Evolutionary conservation across 202 grass and related monocot species (phyloP), one percentile per base, ranked within the genome.

Genomic region (Saccharum hybrid): DNA sequence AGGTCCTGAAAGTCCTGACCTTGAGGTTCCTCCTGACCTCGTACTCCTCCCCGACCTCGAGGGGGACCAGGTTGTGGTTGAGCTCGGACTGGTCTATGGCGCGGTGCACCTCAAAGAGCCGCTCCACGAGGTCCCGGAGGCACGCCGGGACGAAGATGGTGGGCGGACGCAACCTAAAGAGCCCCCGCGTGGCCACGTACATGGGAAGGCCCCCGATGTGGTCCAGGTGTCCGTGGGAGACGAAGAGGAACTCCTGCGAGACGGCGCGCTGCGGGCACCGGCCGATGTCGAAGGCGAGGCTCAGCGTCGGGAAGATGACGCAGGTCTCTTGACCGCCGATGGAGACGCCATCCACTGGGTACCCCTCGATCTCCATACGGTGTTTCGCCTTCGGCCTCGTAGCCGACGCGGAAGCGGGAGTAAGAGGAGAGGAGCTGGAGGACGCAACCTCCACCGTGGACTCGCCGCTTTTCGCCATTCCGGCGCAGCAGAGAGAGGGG

Each of bases 1-100:
- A 95, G 68, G 92, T 98, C 90, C 81, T 98, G 89, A 98, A 98
- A 43, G 96, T 81, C 83, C n/a, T 95, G 49, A 98, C 92, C 90
- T 88, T 95, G 70, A 98, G 89, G 66, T 93, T 91, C 67, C 87
- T 95, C 87, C 90, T 90, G 71, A 98, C 61, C 71, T 95, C 76
- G 75, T 88, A 92, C 70, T 98, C 96, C 83, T 95, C 71, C 1
- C 96, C 96, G 4, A 95, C 80, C 59, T 93, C 74, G 2, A 98
- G 90, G 6, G 88, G 89, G 19, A 98, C 80, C 13, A 98, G 90
- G 21, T 85, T 93, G 85, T 95, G 90, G 8, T 83, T 91, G 71
- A 98, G 87, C 81, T 95, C 92, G 11, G 96, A 98, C 73, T 98
- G 96, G 74, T 98, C 96, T 81, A 98, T 92, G 74, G 88, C 89